These are phyloP conservation scores for Juglanconis sp. DNA, from an alignment of 2,329 filamentous ascomycete species.

Conservation along the genomic window DNA sequence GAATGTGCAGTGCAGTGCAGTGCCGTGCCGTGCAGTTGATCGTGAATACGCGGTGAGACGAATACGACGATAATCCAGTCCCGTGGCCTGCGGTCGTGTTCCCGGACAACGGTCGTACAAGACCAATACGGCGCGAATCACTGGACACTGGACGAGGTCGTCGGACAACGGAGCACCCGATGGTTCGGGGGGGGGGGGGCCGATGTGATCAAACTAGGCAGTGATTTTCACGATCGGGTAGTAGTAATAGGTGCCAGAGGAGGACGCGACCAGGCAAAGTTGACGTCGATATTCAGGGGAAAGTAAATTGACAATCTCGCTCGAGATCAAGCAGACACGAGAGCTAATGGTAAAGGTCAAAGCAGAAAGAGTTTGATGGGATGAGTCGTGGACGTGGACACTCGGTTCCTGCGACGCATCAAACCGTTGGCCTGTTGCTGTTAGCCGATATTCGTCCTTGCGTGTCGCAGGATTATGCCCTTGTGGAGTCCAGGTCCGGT, in stretches of 20 bases:
- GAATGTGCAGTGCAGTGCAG: not conserved
- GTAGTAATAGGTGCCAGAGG: not conserved
- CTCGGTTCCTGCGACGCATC: not conserved
- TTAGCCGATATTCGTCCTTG: not conserved
- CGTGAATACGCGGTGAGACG: slow-evolving; percentile 9
- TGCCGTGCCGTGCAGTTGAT: not conserved
- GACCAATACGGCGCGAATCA: not conserved
- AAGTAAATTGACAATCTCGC: not conserved
- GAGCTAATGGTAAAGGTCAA: not conserved
- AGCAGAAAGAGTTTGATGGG: not conserved
- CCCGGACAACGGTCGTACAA: not conserved
- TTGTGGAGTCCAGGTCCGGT: not conserved
- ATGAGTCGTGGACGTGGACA: not conserved
- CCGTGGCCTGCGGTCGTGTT: slow-evolving; percentile 10
- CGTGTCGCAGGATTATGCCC: not conserved
- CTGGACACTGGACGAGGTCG: not conserved
- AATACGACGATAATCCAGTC: slow-evolving; percentile 13
- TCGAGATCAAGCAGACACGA: not conserved
- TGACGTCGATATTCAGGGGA: not conserved
- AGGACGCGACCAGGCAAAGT: not conserved
- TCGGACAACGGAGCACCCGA: not conserved
- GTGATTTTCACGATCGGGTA: not conserved
- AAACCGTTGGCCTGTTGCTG: slow-evolving; percentile 1
- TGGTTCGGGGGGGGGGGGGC: not conserved
- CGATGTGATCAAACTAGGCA: not conserved